Percentiles rank a stretch among this genome's conserved stretches.
Evolutionary conservation across 805 yeast species (phyloP).

Genomic region (Ogataea glucozyma): DNA sequence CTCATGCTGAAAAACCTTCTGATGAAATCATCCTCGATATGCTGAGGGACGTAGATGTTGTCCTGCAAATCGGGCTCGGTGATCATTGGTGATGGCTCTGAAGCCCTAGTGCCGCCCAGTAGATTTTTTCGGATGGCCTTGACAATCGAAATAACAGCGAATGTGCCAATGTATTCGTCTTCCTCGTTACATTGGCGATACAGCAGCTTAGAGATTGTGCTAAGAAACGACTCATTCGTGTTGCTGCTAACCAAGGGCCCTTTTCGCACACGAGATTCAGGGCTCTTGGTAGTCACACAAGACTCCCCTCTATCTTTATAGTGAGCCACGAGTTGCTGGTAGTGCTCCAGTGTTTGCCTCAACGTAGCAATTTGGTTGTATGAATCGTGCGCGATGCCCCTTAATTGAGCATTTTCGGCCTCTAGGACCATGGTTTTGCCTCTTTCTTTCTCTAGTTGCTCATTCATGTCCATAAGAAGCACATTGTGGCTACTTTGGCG

Average conservation of each 20-base stretch:
- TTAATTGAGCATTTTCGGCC: not conserved
- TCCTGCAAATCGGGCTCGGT: conserved; percentile 16
- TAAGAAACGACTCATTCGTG: not conserved
- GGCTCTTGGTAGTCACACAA: not conserved
- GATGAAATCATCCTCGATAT: conserved; percentile 18
- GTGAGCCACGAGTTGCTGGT: not conserved
- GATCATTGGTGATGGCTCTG: conserved; percentile 14
- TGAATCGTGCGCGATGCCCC: conserved; percentile 2
- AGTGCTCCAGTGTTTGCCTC: conserved; percentile 2
- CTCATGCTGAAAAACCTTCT: conserved; percentile 20
- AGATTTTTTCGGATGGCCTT: conserved; percentile 23
- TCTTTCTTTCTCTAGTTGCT: conserved; percentile 1
- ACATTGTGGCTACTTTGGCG: conserved; percentile 1
- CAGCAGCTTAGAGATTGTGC: conserved; percentile 18
- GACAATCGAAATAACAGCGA: conserved; percentile 27
- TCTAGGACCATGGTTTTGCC: conserved; percentile 9
- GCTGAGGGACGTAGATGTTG: conserved; percentile 14
- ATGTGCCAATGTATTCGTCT: conserved; percentile 27
- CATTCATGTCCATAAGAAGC: not conserved
- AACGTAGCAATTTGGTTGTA: not conserved
- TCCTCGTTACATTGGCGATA: conserved; percentile 15
- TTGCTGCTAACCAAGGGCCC: too few species aligned
- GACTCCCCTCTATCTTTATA: not conserved
- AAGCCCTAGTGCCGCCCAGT: conserved; percentile 13
- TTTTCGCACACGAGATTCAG: conserved; percentile 1